Conservation (phyloP, 306 rosid genomes). For the Rosa chinensis region DNA sequence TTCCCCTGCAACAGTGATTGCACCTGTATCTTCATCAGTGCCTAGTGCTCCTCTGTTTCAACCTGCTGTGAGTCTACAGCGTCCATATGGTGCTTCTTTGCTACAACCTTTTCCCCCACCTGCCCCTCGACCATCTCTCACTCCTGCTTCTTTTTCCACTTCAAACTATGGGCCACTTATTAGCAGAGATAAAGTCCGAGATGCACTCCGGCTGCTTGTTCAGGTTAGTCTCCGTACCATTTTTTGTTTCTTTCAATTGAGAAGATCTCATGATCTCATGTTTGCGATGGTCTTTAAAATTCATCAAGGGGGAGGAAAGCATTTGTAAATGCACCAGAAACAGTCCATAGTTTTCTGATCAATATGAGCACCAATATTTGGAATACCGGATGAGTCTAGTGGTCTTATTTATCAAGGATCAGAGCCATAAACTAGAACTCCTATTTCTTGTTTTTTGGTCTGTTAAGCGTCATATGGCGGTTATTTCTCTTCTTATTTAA, state of each 20-base stretch:
- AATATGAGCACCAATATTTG: not conserved
- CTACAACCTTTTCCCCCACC: conserved; percentile 91
- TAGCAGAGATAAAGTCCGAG: conserved; percentile 74
- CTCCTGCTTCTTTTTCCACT: conserved; percentile 49
- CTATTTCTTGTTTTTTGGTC: not conserved
- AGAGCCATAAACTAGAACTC: not conserved
- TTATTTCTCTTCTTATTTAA: not conserved
- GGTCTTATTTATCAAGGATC: not conserved
- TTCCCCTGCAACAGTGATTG: conserved; percentile 49
- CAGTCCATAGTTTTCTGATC: not conserved
- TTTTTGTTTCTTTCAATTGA: conserved; percentile 19
- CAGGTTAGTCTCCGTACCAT: conserved; percentile 43
- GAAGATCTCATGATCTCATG: conserved; percentile 3
- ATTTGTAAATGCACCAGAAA: conserved; percentile 5
- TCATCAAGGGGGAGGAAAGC: not conserved
- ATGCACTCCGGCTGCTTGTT: conserved; percentile 73
- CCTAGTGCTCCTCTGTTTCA: conserved; percentile 43
- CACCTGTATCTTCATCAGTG: conserved; percentile 56
- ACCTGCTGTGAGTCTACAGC: conserved; percentile 57
- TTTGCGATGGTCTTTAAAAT: not conserved
- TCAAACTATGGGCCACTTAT: conserved; percentile 38
- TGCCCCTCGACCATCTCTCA: conserved; percentile 65
- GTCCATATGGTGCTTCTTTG: conserved; percentile 73
- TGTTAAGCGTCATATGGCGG: not conserved
- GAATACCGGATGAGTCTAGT: not conserved